These are phyloP conservation scores for Colletotrichum orchidophilum DNA, from an alignment of 2,329 filamentous ascomycete genomes.

Conservation along the genomic window DNA sequence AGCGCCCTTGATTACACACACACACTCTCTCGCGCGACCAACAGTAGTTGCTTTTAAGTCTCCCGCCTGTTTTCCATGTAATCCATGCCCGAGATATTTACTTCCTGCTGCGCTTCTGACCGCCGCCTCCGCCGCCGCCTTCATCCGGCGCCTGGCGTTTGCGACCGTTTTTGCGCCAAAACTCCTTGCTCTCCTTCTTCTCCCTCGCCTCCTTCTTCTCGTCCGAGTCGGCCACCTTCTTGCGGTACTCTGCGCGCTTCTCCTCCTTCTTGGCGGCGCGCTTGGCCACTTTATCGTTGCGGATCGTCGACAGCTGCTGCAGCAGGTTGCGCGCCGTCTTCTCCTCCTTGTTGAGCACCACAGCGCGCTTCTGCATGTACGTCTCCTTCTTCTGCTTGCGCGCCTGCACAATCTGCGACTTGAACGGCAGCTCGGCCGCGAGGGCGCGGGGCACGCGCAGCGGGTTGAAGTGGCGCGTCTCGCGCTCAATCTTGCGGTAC, in stretches of 20 bases:
- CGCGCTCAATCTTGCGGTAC: slow-evolving; percentile 77
- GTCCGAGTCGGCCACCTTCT: slow-evolving; percentile 81
- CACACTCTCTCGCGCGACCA: neutral
- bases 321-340: slow-evolving; percentile 87
- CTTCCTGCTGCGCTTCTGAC: slow-evolving; percentile 37
- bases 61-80: neutral
- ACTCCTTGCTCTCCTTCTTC: slow-evolving; percentile 92
- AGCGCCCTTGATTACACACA: slow-evolving; percentile 23
- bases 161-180: slow-evolving; percentile 90
- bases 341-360: slow-evolving; percentile 88
- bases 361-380: slow-evolving; percentile 94
- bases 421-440: slow-evolving; percentile 88
- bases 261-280: slow-evolving; percentile 87
- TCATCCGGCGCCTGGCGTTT: slow-evolving; percentile 60
- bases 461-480: slow-evolving; percentile 80
- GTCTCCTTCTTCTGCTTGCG: slow-evolving; percentile 82
- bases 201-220: slow-evolving; percentile 89
- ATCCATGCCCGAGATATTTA: neutral
- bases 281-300: slow-evolving; percentile 91
- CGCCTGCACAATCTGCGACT: slow-evolving; percentile 86
- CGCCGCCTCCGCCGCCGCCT: slow-evolving; percentile 47
- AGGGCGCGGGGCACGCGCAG: slow-evolving; percentile 81
- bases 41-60: neutral
- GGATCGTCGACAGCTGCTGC: slow-evolving; percentile 89
- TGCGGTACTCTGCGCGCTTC: slow-evolving; percentile 80